Percentiles rank a stretch among this genome's conserved stretches.
Conservation (phyloP, 2,329 filamentous ascomycete species). For the Tolypocladium cylindrosporum region DNA sequence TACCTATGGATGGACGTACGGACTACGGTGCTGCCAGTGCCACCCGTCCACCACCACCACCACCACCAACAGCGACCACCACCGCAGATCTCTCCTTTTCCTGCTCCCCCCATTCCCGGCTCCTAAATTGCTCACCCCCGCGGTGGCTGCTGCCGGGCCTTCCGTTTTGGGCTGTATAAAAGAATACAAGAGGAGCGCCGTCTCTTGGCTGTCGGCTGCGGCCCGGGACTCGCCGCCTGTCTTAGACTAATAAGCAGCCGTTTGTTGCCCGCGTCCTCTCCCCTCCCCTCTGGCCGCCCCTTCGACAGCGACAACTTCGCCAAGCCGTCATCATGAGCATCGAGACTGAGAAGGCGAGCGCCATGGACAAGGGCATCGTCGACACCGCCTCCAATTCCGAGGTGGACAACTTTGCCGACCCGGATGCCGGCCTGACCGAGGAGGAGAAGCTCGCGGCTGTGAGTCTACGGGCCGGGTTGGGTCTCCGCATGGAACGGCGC, state of each 20-base stretch:
- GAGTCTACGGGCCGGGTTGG: constrained; percentile 15
- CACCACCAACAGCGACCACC: background rate
- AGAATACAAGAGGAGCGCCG: background rate
- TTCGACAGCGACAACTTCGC: background rate
- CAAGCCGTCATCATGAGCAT: constrained; percentile 1
- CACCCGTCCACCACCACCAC: background rate
- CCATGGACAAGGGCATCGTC: constrained; percentile 8
- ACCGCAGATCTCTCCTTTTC: background rate
- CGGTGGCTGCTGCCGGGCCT: background rate
- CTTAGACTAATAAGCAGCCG: background rate
- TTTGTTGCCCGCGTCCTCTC: background rate
- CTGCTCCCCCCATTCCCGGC: background rate
- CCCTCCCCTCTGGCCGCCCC: background rate
- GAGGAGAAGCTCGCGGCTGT: constrained; percentile 54
- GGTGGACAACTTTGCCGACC: constrained; percentile 19
- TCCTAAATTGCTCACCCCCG: background rate
- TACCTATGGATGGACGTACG: no score
- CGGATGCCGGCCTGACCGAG: constrained; percentile 52
- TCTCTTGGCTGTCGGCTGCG: background rate
- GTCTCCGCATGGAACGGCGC: background rate
- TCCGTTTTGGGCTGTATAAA: background rate
- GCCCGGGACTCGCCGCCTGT: background rate
- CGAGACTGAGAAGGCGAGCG: constrained; percentile 18
- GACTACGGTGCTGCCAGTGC: background rate
- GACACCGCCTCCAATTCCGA: constrained; percentile 20